Evolutionary conservation across 306 rosid genomes (phyloP).

Genomic region (Corylus avellana): DNA sequence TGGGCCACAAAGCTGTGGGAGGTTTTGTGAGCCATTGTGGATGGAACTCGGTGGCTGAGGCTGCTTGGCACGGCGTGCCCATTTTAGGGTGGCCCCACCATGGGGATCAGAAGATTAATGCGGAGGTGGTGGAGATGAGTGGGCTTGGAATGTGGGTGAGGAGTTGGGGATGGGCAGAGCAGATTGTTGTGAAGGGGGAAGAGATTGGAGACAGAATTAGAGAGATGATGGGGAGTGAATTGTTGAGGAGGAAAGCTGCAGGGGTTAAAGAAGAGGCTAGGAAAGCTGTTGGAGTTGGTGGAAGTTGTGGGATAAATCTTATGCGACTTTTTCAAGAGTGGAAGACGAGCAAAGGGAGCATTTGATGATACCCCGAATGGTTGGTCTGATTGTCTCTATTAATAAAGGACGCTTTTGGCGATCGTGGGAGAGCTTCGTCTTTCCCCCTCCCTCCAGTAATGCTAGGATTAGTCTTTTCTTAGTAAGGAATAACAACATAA

Average conservation of each 20-base stretch:
- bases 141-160: conserved; percentile 58
- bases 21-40: conserved; percentile 66
- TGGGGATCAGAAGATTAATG: conserved; percentile 63
- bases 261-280: conserved; percentile 33
- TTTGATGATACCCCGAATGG: conserved; percentile 3
- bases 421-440: no score
- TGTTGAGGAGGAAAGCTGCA: conserved; percentile 26
- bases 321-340: conserved; percentile 23
- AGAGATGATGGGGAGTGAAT: conserved; percentile 49
- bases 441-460: no score
- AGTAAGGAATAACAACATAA: no score
- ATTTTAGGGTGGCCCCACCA: conserved; percentile 55
- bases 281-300: conserved; percentile 38
- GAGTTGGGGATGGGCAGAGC: conserved; percentile 55
- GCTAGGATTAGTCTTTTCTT: no score
- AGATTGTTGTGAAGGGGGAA: conserved; percentile 36
- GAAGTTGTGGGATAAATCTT: conserved; percentile 29
- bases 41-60: conserved; percentile 56
- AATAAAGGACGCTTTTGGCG: no score
- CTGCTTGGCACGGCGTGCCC: conserved; percentile 49
- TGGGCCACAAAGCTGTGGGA: conserved; percentile 46
- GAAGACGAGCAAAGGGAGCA: conserved; percentile 11
- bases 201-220: conserved; percentile 52
- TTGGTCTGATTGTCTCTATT: no score
- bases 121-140: conserved; percentile 40